These are phyloP conservation scores for Bothriochloa decipiens DNA, from an alignment of 176 grass and related monocot genomes.

Conservation along the genomic window DNA sequence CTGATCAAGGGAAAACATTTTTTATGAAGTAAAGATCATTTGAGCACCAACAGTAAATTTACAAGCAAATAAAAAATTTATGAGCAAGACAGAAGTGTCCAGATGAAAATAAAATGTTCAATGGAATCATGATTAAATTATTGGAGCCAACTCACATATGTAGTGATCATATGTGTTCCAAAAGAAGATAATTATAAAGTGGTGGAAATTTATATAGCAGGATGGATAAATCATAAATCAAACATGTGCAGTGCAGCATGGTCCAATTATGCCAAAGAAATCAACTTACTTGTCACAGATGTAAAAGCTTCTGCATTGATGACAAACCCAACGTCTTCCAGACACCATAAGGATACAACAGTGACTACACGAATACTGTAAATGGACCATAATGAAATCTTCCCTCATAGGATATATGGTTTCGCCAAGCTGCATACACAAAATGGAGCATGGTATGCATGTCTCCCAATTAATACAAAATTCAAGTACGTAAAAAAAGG, in stretches of 20 bases:
- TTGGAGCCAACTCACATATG: neutral
- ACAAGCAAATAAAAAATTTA: neutral
- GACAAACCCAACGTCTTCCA: conserved; percentile 92
- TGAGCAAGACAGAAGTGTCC: neutral
- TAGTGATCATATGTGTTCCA: neutral
- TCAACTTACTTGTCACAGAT: conserved; percentile 88
- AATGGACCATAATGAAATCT: conserved; percentile 99
- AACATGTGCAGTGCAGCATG: neutral
- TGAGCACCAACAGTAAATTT: neutral
- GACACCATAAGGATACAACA: conserved; percentile 90
- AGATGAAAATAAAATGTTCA: neutral
- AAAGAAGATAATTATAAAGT: neutral
- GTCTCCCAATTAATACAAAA: conserved; percentile 33
- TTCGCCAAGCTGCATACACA: conserved; percentile 79
- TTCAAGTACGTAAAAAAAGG: conserved; percentile 16
- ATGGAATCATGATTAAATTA: neutral
- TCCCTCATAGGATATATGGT: conserved; percentile 98
- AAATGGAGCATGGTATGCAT: conserved; percentile 48
- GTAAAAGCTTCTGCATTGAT: conserved; percentile 84
- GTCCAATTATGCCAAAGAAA: conserved; percentile 34
- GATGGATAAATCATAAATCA: conserved; percentile 35
- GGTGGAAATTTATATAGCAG: neutral
- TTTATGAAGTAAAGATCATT: neutral
- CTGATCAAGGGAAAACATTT: neutral
- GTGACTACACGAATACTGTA: conserved; percentile 87